Conservation (phyloP, 768 basidiomycete species). For the Panaeolus papilionaceus region DNA sequence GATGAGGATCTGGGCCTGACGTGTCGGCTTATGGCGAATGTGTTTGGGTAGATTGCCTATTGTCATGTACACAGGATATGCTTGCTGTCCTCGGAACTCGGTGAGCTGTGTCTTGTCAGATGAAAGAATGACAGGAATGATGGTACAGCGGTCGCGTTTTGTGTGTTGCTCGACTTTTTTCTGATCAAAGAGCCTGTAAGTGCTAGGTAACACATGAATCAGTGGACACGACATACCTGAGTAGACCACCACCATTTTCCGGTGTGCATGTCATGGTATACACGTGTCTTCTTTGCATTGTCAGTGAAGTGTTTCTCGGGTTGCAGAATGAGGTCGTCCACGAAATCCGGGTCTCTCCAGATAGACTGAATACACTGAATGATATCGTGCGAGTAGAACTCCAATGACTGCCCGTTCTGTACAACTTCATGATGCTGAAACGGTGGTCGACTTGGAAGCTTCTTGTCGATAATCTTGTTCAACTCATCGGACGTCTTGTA, state of each 20-base stretch:
- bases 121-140: slow-evolving; percentile 47
- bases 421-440: too few species aligned
- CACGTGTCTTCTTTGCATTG: slow-evolving; percentile 22
- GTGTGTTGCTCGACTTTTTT: slow-evolving; percentile 24
- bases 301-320: slow-evolving; percentile 46
- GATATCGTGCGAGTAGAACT: too few species aligned
- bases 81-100: slow-evolving; percentile 3
- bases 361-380: slow-evolving; percentile 42
- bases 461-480: too few species aligned
- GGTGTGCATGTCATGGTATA: slow-evolving; percentile 51
- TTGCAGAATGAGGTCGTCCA: slow-evolving; percentile 32
- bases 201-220: too few species aligned
- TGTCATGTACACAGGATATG: slow-evolving; percentile 20
- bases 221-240: slow-evolving; percentile 48
- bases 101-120: slow-evolving; percentile 41
- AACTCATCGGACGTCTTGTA: too few species aligned
- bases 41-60: slow-evolving; percentile 15
- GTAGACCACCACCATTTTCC: slow-evolving; percentile 56
- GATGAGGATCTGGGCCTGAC: slow-evolving; percentile 34
- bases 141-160: slow-evolving; percentile 23
- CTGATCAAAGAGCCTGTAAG: too few species aligned
- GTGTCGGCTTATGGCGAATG: not conserved
- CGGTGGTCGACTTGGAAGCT: too few species aligned
- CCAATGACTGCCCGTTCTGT: too few species aligned
- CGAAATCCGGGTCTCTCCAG: slow-evolving; percentile 39